These are phyloP conservation scores for Naematelia aurantialba DNA, from an alignment of 768 basidiomycete species.

Conservation along the genomic window DNA sequence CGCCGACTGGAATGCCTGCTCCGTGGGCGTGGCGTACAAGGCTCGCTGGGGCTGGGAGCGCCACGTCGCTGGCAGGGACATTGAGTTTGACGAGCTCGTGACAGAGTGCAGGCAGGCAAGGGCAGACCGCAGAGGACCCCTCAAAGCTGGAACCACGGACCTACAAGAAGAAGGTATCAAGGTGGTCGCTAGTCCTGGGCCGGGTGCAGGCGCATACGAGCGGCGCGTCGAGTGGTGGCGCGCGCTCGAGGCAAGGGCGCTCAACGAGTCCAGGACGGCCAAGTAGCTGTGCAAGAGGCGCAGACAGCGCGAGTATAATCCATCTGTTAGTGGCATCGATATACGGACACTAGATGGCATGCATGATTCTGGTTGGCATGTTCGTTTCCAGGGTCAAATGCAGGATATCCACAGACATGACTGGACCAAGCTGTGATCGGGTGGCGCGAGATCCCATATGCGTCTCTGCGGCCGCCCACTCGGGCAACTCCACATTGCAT, in stretches of 20 bases:
- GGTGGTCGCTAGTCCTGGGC: conserved; percentile 25
- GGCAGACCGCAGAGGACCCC: neutral
- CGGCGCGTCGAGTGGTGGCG: conserved; percentile 40
- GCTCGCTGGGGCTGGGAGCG: conserved; percentile 44
- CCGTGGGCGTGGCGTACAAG: conserved; percentile 43
- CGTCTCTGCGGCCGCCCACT: neutral
- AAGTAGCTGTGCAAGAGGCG: neutral
- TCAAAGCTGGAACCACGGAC: conserved; percentile 3
- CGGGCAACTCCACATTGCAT: neutral
- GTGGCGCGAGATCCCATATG: neutral
- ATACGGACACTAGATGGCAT: neutral
- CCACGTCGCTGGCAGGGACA: conserved; percentile 12
- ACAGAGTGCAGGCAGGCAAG: conserved; percentile 22
- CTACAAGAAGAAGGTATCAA: conserved; percentile 34
- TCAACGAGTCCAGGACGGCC: conserved; percentile 12
- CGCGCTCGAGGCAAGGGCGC: conserved; percentile 26
- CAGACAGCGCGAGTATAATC: too few species aligned
- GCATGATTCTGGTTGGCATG: neutral
- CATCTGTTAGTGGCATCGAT: neutral
- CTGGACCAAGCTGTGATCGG: neutral
- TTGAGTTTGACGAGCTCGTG: conserved; percentile 36
- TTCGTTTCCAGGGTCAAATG: neutral
- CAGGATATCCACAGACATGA: too few species aligned
- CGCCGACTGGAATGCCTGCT: conserved; percentile 41
- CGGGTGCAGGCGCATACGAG: conserved; percentile 31